Evolutionary conservation across 1,284 basidiomycete species (phyloP), one percentile per base, ranked within the genome.

Genomic region (Porogramme epimiltina): DNA sequence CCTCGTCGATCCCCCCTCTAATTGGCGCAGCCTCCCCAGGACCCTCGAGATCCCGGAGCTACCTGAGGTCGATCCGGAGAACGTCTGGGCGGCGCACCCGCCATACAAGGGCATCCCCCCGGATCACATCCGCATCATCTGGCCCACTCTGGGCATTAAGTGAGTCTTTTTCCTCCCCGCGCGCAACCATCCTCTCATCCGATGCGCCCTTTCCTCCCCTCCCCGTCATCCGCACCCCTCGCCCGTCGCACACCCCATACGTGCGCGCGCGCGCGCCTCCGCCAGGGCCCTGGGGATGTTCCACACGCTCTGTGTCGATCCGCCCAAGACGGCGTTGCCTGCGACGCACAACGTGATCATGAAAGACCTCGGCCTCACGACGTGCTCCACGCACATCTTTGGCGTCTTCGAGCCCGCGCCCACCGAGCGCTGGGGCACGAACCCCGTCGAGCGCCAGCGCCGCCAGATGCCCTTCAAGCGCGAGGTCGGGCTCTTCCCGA

Each of bases 311-410:
- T 43, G 19, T n/a, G 39, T 54, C 22, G 55, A 61, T 20, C 53
- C 62, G 9, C 61, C 62, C n/a, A 54, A 52, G 37, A 23, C 46
- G 0, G 44, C 42, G 11, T 28, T 63, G 16, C 54, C 57, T 1
- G 28, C 49, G 25, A 39, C 41, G 15, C 45, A 59, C 45, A 58
- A 61, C 36, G 40, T 66, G 10, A 25, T 60, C 46, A 20, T 63
- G 33, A 52, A 54, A 42, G 62, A 65, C 48, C 20, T 11, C 25
- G 56, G 52, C 15, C 38, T 67, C 24, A 42, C 51, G 19, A 42
- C 45, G 20, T 28, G 49, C 23, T 43, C 61, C 5, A 62, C 64
- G 4, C 65, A 67, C 44, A 42, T 56, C 45, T 56, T 66, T 23
- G 61, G 49, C 2, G 46, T 66, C 13, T 59, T 58, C 49, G 13